A percentile compares a stretch with the other conserved stretches of the same genome.
These are phyloP conservation scores for Cardamine occulta DNA, from an alignment of 345 rosid species.

Conservation along the genomic window DNA sequence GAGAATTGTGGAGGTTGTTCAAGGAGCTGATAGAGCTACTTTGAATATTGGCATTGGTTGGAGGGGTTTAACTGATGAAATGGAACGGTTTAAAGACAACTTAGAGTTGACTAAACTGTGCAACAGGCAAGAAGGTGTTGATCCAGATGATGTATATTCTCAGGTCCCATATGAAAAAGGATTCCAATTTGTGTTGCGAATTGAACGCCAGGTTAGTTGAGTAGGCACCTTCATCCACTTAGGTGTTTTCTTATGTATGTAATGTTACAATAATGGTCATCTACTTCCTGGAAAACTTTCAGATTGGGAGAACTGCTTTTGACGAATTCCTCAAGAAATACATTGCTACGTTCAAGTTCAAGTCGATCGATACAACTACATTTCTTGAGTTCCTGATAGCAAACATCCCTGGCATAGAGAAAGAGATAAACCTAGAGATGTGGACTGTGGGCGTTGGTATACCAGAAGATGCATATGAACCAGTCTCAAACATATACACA, in stretches of 20 bases:
- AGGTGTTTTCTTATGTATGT: not conserved
- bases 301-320: conserved; percentile 90
- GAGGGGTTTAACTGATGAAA: conserved; percentile 71
- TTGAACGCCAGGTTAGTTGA: conserved; percentile 78
- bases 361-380: conserved; percentile 84
- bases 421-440: conserved; percentile 61
- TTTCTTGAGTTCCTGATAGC: conserved; percentile 76
- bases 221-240: not conserved
- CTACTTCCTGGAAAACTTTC: conserved; percentile 21
- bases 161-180: conserved; percentile 93
- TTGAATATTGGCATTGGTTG: conserved; percentile 87
- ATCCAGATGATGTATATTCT: conserved; percentile 83
- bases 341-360: conserved; percentile 89
- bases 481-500: conserved; percentile 70
- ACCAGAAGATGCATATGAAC: conserved; percentile 94
- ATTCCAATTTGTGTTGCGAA: conserved; percentile 85
- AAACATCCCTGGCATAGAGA: conserved; percentile 83
- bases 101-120: conserved; percentile 84
- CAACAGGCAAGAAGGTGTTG: conserved; percentile 78
- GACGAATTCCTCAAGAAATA: conserved; percentile 89
- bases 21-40: conserved; percentile 77
- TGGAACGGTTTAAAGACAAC: conserved; percentile 88
- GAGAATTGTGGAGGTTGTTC: conserved; percentile 92
- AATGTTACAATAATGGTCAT: not conserved
- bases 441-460: conserved; percentile 94